Percentiles rank a stretch among this genome's conserved stretches.
These are phyloP conservation scores for Cytospora piceicola DNA, from an alignment of 2,329 filamentous ascomycete genomes.

Conservation along the genomic window DNA sequence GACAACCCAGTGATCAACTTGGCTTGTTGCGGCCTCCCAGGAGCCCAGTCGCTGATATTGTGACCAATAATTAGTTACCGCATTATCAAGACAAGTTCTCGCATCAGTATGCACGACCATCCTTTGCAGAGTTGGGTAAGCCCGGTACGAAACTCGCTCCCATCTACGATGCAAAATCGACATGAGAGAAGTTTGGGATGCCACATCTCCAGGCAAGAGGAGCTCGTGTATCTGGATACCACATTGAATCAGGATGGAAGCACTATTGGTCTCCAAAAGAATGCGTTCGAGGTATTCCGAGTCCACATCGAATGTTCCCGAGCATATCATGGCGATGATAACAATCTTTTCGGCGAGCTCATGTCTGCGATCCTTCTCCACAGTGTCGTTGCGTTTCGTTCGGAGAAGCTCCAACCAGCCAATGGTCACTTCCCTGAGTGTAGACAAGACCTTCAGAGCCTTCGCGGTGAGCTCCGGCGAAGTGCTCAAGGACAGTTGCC, in stretches of 20 bases:
- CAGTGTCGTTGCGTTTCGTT: constrained; percentile 33
- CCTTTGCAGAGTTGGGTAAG: constrained; percentile 29
- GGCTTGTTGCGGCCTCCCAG: constrained; percentile 15
- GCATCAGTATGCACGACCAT: constrained; percentile 21
- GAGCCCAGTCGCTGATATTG: constrained; percentile 30
- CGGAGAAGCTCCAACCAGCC: constrained; percentile 46
- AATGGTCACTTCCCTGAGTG: constrained; percentile 41
- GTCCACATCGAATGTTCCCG: constrained; percentile 51
- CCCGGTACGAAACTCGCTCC: constrained; percentile 34
- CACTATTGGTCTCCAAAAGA: constrained; percentile 35
- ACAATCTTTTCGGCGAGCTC: constrained; percentile 41
- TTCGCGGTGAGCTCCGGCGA: constrained; percentile 31
- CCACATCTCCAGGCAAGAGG: not conserved
- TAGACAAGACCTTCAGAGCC: constrained; percentile 40
- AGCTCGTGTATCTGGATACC: constrained; percentile 22
- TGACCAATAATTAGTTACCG: constrained; percentile 37
- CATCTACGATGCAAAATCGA: constrained; percentile 35
- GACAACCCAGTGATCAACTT: constrained; percentile 34
- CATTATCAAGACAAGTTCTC: constrained; percentile 33
- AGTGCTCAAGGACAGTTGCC: constrained; percentile 47
- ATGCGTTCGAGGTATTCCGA: constrained; percentile 35
- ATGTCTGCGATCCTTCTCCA: constrained; percentile 36
- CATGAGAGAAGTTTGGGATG: constrained; percentile 16
- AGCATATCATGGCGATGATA: constrained; percentile 48
- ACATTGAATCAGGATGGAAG: constrained; percentile 40